Evolutionary conservation across 352 stramenopile species (phyloP).

Genomic region (Thalassiosira gravida): DNA sequence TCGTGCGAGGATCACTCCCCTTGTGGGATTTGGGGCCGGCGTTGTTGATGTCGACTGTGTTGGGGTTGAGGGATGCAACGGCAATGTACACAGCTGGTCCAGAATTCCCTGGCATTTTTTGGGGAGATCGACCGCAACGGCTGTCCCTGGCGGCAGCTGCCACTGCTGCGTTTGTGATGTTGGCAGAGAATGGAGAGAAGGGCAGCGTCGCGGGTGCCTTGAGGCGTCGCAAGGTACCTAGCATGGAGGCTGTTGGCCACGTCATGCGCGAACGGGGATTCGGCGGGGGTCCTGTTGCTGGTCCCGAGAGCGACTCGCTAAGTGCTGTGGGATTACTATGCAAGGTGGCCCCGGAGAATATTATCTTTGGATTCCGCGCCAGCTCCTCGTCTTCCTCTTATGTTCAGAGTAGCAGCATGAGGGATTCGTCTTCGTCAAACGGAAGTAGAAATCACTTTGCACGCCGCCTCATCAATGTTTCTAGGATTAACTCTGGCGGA

Average conservation of each 20-base stretch:
- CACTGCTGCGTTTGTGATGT: constrained; percentile 77
- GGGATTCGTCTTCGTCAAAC: not conserved
- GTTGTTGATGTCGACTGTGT: constrained; percentile 72
- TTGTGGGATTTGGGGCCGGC: constrained; percentile 81
- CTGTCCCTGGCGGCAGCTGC: constrained; percentile 79
- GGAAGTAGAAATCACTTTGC: constrained; percentile 53
- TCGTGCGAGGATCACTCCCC: constrained; percentile 73
- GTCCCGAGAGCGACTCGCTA: constrained; percentile 74
- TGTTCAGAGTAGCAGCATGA: constrained; percentile 2
- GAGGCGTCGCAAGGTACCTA: constrained; percentile 70
- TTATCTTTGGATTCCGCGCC: constrained; percentile 83
- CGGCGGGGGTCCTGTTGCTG: constrained; percentile 31
- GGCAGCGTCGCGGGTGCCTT: constrained; percentile 80
- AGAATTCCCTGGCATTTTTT: constrained; percentile 84
- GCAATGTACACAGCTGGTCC: constrained; percentile 82
- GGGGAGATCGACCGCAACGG: constrained; percentile 84
- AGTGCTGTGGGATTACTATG: constrained; percentile 75
- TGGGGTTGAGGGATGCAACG: constrained; percentile 76
- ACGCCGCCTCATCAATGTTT: constrained; percentile 79
- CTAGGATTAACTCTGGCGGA: constrained; percentile 64
- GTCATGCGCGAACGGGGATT: constrained; percentile 72
- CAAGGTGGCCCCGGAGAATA: constrained; percentile 70
- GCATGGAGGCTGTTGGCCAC: constrained; percentile 80
- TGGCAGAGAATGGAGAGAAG: constrained; percentile 82
- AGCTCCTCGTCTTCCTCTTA: constrained; percentile 48